Evolutionary conservation across 1,139 yeast genomes (phyloP), one percentile per base, ranked within the genome.

Genomic region (Kodamaea arcana): DNA sequence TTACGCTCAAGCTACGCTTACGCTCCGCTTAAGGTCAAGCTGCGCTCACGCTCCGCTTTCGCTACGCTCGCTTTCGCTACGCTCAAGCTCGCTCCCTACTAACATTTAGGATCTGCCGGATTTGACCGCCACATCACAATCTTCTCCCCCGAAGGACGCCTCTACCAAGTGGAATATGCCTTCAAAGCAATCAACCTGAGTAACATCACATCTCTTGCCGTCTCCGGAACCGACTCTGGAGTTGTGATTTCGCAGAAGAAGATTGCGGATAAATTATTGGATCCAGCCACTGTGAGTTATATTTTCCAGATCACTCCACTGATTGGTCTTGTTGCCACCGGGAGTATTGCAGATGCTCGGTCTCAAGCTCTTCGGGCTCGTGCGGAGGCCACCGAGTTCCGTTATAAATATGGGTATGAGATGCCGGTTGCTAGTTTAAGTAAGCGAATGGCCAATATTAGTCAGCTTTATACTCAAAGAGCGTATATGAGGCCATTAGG

Each of bases 401-500:
- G 87, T 53, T 90, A 92, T 65, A 83, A 85, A 58, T 86, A 86
- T 58, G 98, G 98, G 23, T 92, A 88, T 57, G 97, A 87, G 54
- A 90, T 92, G 87, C 97, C 98, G 2, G 88, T 87, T 45, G 96
- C 88, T 55, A 88, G 85, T 32, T 71, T 92, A 51, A 88, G 97
- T 32, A 92, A 90, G 67, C 77, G 97, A 56, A 83, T 92, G 83
- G 98, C 97, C 40, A 92, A 92, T 56, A 66, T 88, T 52, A 84
- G 95, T 32, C 98, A 92, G 68, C 78, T 92, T 45, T 92, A 88
- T 61, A 92, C 98, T 30, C 98, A 92, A 64, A 76, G 97, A 56
- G 98, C 98, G n/a, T 92, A 92, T 61, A 92, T 92, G 97, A 79
- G 98, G 61, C 98, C 98, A 18, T 71, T 90, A 46, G 97, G 97